These are phyloP conservation scores for Hypericum androsaemum DNA, from an alignment of 345 rosid species.

Conservation along the genomic window DNA sequence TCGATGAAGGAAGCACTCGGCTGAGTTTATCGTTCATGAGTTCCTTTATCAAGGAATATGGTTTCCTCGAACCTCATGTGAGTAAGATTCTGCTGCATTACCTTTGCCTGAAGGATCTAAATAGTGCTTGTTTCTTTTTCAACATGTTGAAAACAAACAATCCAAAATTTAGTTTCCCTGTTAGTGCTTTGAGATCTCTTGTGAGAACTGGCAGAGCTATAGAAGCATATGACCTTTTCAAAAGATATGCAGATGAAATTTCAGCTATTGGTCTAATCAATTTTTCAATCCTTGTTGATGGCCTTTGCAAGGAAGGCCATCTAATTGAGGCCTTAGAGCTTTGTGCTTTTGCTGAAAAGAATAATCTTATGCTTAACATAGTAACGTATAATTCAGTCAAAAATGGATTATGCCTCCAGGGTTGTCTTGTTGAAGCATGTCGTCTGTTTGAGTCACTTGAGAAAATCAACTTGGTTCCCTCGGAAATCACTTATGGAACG, in stretches of 20 bases:
- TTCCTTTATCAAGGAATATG: constrained; percentile 37
- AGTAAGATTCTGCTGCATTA: constrained; percentile 28
- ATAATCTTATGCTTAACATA: constrained; percentile 42
- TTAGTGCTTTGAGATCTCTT: constrained; percentile 36
- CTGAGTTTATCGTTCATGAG: constrained; percentile 30
- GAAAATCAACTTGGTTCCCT: constrained; percentile 44
- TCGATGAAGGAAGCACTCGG: constrained; percentile 14
- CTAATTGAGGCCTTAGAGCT: constrained; percentile 46
- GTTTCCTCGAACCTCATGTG: constrained; percentile 32
- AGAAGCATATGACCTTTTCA: constrained; percentile 53
- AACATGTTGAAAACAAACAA: constrained; percentile 25
- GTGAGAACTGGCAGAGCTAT: constrained; percentile 38
- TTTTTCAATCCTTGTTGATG: constrained; percentile 46
- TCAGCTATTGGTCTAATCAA: constrained; percentile 50
- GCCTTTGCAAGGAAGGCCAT: constrained; percentile 70
- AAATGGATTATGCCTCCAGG: constrained; percentile 61
- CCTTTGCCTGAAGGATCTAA: constrained; percentile 36
- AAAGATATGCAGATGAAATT: constrained; percentile 29
- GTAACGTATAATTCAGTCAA: constrained; percentile 63
- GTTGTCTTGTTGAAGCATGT: constrained; percentile 79
- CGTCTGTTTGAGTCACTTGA: constrained; percentile 76
- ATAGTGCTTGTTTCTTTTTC: constrained; percentile 26
- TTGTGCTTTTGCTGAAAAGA: constrained; percentile 45
- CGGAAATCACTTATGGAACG: constrained; percentile 47
- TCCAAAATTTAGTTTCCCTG: constrained; percentile 24